Conservation (phyloP, 805 yeast genomes). For the Candida mattraensis region DNA sequence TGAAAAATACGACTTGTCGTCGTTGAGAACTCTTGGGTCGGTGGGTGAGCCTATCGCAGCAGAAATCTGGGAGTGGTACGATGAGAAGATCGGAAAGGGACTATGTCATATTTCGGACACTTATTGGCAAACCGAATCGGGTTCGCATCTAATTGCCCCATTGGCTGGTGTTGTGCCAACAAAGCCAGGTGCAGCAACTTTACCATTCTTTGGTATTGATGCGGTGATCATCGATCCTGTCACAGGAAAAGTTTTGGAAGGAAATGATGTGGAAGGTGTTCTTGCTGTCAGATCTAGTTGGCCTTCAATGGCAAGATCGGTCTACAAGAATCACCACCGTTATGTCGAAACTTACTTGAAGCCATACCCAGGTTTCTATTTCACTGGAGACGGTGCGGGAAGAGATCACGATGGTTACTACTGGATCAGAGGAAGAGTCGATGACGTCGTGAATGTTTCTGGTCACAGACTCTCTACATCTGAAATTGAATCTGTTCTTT, state of each 20-base stretch:
- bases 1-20: slow-evolving; percentile 73
- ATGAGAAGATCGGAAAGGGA: slow-evolving; percentile 85
- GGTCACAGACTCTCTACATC: slow-evolving; percentile 99
- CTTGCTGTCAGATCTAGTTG: slow-evolving; percentile 86
- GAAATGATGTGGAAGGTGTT: slow-evolving; percentile 94
- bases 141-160: slow-evolving; percentile 93
- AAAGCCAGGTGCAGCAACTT: slow-evolving; percentile 96
- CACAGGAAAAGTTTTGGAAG: slow-evolving; percentile 77
- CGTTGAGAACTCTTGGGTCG: slow-evolving; percentile 91
- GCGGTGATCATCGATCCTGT: slow-evolving; percentile 93
- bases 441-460: slow-evolving; percentile 95
- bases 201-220: slow-evolving; percentile 94
- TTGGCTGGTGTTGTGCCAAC: slow-evolving; percentile 93
- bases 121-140: slow-evolving; percentile 99
- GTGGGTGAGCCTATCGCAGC: slow-evolving; percentile 99
- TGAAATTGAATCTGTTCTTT: slow-evolving; percentile 91
- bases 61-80: slow-evolving; percentile 98
- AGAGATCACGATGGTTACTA: slow-evolving; percentile 94
- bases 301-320: slow-evolving; percentile 99
- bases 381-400: slow-evolving; percentile 99
- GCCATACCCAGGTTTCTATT: slow-evolving; percentile 91
- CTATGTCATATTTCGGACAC: slow-evolving; percentile 93
- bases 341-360: slow-evolving; percentile 88
- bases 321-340: slow-evolving; percentile 83
- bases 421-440: slow-evolving; percentile 98